A percentile compares a stretch with the other conserved stretches of the same genome.
phyloP scores from a whole-genome alignment of 805 yeast species.

The Schwanniomyces pseudopolymorphus region DNA sequence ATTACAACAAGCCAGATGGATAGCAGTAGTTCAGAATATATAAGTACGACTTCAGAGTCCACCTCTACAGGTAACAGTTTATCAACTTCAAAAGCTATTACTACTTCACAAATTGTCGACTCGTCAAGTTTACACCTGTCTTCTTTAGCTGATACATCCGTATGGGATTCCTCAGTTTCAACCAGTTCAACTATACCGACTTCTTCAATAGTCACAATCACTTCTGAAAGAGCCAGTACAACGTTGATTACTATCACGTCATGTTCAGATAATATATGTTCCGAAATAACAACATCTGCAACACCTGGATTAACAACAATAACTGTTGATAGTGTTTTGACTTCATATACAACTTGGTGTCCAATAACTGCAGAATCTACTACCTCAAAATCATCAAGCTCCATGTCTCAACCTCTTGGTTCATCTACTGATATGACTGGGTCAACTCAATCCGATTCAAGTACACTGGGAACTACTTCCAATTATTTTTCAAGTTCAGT shows the following conservation, averaged over 20 bases:
- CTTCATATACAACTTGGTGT: constrained; percentile 17
- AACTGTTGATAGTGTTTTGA: constrained; percentile 7
- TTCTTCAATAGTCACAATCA: too few species aligned
- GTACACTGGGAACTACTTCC: neutral
- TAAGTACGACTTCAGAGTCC: too few species aligned
- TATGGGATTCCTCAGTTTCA: too few species aligned
- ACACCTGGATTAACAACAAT: constrained; percentile 18
- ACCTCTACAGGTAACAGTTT: too few species aligned
- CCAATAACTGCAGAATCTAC: constrained; percentile 9
- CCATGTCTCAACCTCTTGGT: neutral
- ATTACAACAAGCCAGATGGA: too few species aligned
- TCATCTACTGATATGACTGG: neutral
- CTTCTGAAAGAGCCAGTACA: neutral
- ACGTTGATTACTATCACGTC: constrained; percentile 21
- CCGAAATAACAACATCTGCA: constrained; percentile 4
- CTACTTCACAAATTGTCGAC: too few species aligned
- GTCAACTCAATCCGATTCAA: neutral
- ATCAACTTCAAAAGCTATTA: too few species aligned
- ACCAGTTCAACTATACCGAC: too few species aligned
- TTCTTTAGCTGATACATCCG: too few species aligned
- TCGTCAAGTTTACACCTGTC: too few species aligned
- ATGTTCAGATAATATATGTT: constrained; percentile 24
- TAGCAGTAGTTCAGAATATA: too few species aligned
- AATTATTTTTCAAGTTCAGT: too few species aligned
- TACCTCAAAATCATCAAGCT: neutral